Evolutionary conservation across 176 grass and related monocot genomes (phyloP), one percentile per base, ranked within the genome.

Genomic region (Juncus effusus): DNA sequence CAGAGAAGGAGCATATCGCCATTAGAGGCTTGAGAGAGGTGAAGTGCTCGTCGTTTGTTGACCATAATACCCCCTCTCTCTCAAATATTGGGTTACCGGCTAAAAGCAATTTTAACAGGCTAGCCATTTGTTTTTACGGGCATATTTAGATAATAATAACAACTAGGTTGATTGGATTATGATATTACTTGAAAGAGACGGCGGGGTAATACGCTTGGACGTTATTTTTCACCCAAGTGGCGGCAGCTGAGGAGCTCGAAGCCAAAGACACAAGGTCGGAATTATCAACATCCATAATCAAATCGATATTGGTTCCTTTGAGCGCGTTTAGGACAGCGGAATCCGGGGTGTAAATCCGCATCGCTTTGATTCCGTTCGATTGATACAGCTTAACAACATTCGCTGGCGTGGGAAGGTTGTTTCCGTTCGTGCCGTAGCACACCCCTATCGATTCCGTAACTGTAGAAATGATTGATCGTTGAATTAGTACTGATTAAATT

Each of bases 321-420:
- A 91, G 77, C 1, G 83, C 88, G 0, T 14, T 7, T 6, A 86
- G 74, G 12, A 76, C 45, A 57, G 16, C 16, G 13, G 15, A 2
- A 51, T 83, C 64, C 0, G 74, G 51, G 45, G 13, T 58, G 70
- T 86, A 91, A 60, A 91, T 83, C 66, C 83, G 72, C 77, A 91
- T 86, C 13, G 55, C 55, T 3, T 36, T 57, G 76, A 94, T 88
- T 38, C 76, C 79, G 7, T 54, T 64, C 45, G 85, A 80, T n/a
- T 67, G 75, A 85, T 75, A 94, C 3, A 94, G 76, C 54, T 76
- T 79, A 12, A 87, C 81, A 3, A 84, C 78, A 12, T 87, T 70
- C 35, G 13, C 13, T 10, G n/a, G 62, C 38, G 69, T 50, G 2
- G 88, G 88, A 0, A 92, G 84, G 70, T 87, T 77, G 71, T 74